These are phyloP conservation scores for Phytophthora aleatoria DNA, from an alignment of 352 stramenopile species.

Conservation along the genomic window DNA sequence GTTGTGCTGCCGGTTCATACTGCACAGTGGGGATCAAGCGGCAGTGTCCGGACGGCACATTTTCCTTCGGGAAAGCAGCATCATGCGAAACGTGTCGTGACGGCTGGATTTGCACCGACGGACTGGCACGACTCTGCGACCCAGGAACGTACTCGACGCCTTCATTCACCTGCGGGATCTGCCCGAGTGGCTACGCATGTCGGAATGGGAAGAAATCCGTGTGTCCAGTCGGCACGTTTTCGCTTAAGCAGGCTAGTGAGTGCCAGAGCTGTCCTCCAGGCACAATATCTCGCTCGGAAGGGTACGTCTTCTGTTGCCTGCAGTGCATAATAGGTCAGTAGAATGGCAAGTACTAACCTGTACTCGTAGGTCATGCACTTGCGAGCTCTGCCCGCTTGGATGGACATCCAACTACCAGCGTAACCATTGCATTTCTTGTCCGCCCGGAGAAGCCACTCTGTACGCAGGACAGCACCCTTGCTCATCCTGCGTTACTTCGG, in stretches of 20 bases:
- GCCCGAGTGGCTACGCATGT: conserved; percentile 56
- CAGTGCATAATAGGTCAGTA: not conserved
- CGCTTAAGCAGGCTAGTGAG: conserved; percentile 41
- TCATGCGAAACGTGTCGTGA: conserved; percentile 59
- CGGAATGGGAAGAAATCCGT: conserved; percentile 58
- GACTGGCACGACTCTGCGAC: conserved; percentile 54
- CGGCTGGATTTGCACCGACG: conserved; percentile 67
- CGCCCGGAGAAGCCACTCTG: conserved; percentile 44
- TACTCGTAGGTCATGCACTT: conserved; percentile 39
- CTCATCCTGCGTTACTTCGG: conserved; percentile 42
- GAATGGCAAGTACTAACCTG: conserved; percentile 5
- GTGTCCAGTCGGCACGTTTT: conserved; percentile 55
- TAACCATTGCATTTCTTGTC: conserved; percentile 56
- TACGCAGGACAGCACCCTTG: conserved; percentile 52
- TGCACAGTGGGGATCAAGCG: conserved; percentile 61
- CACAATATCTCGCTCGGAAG: conserved; percentile 49
- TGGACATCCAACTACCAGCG: conserved; percentile 62
- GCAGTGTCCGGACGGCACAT: conserved; percentile 47
- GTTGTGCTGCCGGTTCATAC: conserved; percentile 63
- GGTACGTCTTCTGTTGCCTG: conserved; percentile 28
- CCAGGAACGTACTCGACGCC: conserved; percentile 57
- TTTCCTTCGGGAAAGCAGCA: conserved; percentile 64
- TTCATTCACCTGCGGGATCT: conserved; percentile 42
- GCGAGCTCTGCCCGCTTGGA: conserved; percentile 45
- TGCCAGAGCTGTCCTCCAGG: conserved; percentile 65